phyloP scores from a whole-genome alignment of 2,329 filamentous ascomycete species.

The Aureobasidium sp. region DNA sequence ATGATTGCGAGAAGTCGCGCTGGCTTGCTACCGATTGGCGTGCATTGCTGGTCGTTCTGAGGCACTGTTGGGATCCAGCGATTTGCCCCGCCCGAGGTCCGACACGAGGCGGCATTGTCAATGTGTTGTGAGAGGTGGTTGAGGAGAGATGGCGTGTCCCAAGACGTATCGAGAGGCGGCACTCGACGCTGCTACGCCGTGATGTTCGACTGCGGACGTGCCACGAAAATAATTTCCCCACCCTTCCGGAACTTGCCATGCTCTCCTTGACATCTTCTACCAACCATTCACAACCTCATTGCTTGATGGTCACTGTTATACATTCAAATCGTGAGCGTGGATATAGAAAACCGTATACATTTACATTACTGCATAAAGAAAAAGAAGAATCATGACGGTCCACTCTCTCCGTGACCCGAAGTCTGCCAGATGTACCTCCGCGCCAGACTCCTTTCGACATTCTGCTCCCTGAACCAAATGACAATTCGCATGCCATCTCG shows the following conservation, averaged over 20 bases:
- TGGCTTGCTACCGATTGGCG: background rate
- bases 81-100: constrained; percentile 6
- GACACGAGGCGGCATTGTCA: constrained; percentile 9
- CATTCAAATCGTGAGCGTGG: background rate
- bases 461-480: background rate
- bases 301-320: background rate
- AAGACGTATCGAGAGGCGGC: background rate
- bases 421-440: background rate
- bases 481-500: background rate
- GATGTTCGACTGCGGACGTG: background rate
- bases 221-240: constrained; percentile 9
- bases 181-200: background rate
- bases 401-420: background rate
- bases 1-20: constrained; percentile 13
- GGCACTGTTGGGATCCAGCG: constrained; percentile 1
- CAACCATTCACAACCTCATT: background rate
- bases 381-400: background rate
- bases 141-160: background rate
- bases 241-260: constrained; percentile 3
- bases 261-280: background rate
- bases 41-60: background rate
- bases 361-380: constrained; percentile 8
- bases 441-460: background rate
- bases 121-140: background rate
- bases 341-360: background rate